Evolutionary conservation across 139 green algal species (phyloP).

Genomic region (Picochlorum sp.): DNA sequence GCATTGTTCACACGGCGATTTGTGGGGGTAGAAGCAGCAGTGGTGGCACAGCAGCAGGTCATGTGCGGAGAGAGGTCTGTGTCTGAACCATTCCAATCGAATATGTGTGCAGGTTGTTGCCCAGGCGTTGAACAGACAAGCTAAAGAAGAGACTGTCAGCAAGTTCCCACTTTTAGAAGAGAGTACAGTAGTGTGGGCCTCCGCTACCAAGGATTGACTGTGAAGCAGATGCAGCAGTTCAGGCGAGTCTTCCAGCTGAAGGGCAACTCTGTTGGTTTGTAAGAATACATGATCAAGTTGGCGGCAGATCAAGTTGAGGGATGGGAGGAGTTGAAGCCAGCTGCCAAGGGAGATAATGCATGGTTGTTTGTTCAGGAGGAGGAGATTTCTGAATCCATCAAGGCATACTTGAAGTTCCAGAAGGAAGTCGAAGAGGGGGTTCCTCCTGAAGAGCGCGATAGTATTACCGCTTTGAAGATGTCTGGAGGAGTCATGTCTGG

Average conservation of each 20-base stretch:
- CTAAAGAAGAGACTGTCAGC: conserved; percentile 66
- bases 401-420: conserved; percentile 67
- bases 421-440: conserved; percentile 43
- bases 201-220: conserved; percentile 65
- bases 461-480: conserved; percentile 33
- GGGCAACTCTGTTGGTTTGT: conserved; percentile 51
- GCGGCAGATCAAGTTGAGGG: conserved; percentile 54
- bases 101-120: background rate
- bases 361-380: conserved; percentile 86
- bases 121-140: conserved; percentile 57
- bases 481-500: conserved; percentile 25
- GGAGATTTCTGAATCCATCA: conserved; percentile 53
- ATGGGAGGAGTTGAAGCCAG: conserved; percentile 39
- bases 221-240: conserved; percentile 66
- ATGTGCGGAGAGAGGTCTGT: no score
- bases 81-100: background rate
- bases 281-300: conserved; percentile 81
- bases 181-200: conserved; percentile 69
- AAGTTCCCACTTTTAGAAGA: conserved; percentile 51
- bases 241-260: conserved; percentile 55
- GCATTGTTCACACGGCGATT: no score
- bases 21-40: no score
- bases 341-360: conserved; percentile 66
- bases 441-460: conserved; percentile 34
- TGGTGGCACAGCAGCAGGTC: no score